Conservation (phyloP, 139 green algal genomes). For the Haematococcus lacustris region DNA sequence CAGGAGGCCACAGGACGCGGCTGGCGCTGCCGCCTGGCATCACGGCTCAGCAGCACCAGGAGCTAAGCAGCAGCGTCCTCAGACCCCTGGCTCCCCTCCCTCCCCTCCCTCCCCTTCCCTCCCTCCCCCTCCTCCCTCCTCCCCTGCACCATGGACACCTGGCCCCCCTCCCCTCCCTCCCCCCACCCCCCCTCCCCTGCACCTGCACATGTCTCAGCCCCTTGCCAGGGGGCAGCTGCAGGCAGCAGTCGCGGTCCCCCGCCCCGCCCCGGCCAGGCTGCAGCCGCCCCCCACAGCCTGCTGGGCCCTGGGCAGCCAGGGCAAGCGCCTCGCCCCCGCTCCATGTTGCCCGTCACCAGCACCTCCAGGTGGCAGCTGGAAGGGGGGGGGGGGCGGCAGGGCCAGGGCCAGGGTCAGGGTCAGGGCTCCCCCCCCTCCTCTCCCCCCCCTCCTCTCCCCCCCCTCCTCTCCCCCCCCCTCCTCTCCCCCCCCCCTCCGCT, state of each 20-base stretch:
- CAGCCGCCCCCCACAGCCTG: constrained; percentile 9
- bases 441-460: no score
- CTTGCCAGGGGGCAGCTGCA: constrained; percentile 28
- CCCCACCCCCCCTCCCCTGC: neutral
- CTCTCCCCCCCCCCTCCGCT: no score
- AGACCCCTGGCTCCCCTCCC: neutral
- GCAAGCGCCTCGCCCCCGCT: constrained; percentile 28
- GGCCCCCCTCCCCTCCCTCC: neutral
- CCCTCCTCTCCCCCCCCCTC: no score
- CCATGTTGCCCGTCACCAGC: constrained; percentile 80
- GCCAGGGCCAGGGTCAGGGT: no score
- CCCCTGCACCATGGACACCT: neutral
- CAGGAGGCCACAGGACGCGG: no score
- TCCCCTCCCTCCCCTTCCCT: neutral
- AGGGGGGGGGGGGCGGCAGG: no score
- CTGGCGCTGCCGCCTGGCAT: no score
- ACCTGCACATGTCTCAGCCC: no score
- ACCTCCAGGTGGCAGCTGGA: constrained; percentile 58
- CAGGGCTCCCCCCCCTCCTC: no score
- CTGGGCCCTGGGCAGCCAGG: constrained; percentile 6
- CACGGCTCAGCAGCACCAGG: no score
- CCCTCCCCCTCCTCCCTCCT: neutral
- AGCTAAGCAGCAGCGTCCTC: no score
- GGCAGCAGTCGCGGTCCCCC: constrained; percentile 7
- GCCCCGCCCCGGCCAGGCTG: constrained; percentile 12